Evolutionary conservation across 306 rosid species (phyloP), one percentile per base, ranked within the genome.

Genomic region (Glycine tomentella): DNA sequence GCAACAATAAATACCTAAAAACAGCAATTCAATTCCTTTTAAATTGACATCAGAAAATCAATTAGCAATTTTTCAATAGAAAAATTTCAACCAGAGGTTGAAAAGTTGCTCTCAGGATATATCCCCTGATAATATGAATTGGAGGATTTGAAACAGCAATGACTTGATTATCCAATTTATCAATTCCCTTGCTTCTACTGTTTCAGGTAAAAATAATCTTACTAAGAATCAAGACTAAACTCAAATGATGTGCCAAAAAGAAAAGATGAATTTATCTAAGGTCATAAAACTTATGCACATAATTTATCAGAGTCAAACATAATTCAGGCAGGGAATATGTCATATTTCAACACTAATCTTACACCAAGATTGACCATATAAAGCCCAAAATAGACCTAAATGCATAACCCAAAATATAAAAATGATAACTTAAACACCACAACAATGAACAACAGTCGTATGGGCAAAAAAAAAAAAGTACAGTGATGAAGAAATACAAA

Each of bases 21-120:
- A 9, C 6, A 74, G 52, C 5, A 66, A 11, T 52, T 56, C 17
- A 31, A 36, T 53, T 79, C 72, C 61, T 52, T 61, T 78, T 25
- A 61, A 62, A 78, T 68, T 55, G 78, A 74, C 16, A 33, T 46
- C 36, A 68, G 45, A 73, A 73, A 16, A 81, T 55, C 51, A 77
- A 31, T 40, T 49, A 59, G 31, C 33, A 38, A 36, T n/a, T 76
- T 72, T 58, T 55, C 31, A 46, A 34, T 58, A 69, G 66, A 69
- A 72, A 69, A n/a, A 59, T 4, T 33, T 74, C 16, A 38, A 42
- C n/a, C 31, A 51, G 53, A 12, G 25, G 50, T 75, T 49, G 12
- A 67, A 67, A 53, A 44, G 36, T 44, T 46, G 69, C 45, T 61
- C 45, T 61, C 50, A 46, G 48, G 59, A 73, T 36, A 46, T 69